Base-by-base conservation (phyloP, 768 basidiomycete genomes). In the Trametes sanguinea region DNA sequence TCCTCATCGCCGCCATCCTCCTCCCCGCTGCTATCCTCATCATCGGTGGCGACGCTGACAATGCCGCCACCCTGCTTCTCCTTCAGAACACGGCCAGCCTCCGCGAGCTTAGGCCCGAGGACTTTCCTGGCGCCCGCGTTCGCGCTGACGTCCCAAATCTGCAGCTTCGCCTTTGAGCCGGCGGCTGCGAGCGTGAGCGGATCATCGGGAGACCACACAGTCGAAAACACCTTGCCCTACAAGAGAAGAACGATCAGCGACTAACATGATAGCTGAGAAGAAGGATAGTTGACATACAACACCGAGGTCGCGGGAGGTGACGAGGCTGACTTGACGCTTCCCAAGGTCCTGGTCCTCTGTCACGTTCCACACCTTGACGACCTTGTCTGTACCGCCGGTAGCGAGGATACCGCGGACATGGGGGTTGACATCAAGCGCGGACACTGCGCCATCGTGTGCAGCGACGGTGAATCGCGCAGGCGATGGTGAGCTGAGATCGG, bases 201-300 rank as follows among this genome's bases (percentile, higher is more conserved):
- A 69, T 95, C 92, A 72, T 98, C 96, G 0, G 97, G 96, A 6
- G 95, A 98, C 80, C 90, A 98, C 0, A 83, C 80, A 0, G 89
- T 81, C 6, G 95, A 91, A 77, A 99, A 99, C 6, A 98, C 93
- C 80, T 96, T 96, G 76, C 97, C 97, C 95, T 97, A n/a, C n/a
- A n/a, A n/a, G n/a, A n/a, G n/a, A n/a, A n/a, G n/a, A n/a, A n/a
- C n/a, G n/a, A n/a, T n/a, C 51, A 65, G 48, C 32, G 1, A 9
- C 35, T 37, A 2, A 6, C 2, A 2, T 37, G 11, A 4, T 2
- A 14, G 6, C n/a, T 35, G n/a, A 0, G 6, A 37, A 45, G 6
- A 13, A 67, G 56, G 61, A 22, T 10, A 39, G 17, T 46, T 14
- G 32, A 81, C 85, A 29, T 76, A 97, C 95, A 51, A 98, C 85